Conservation (phyloP, 192 early-diverging fungal species). For the Umbelopsis vinacea region DNA sequence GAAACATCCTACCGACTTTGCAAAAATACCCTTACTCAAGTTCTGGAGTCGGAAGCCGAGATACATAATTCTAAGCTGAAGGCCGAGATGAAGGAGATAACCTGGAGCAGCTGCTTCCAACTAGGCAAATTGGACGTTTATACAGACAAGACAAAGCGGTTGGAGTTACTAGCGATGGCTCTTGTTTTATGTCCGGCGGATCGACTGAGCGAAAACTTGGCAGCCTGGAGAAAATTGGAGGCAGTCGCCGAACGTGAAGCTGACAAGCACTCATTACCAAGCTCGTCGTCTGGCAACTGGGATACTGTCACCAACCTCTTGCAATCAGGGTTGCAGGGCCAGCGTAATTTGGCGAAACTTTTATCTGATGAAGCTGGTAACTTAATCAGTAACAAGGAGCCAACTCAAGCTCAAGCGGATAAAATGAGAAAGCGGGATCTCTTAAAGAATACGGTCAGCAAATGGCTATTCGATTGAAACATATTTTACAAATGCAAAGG, state of each 20-base stretch:
- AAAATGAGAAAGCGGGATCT: conserved; percentile 45
- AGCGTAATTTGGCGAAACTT: conserved; percentile 31
- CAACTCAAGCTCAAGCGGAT: conserved; percentile 17
- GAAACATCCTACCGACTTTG: conserved; percentile 58
- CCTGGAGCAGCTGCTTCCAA: conserved; percentile 47
- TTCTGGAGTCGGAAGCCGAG: conserved; percentile 18
- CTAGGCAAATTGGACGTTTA: conserved; percentile 48
- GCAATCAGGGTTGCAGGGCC: conserved; percentile 28
- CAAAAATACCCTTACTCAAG: conserved; percentile 59
- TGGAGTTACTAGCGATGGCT: conserved; percentile 59
- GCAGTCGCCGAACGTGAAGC: conserved; percentile 1
- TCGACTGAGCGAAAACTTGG: conserved; percentile 43
- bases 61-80: conserved; percentile 14
- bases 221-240: conserved; percentile 50
- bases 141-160: conserved; percentile 46
- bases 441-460: conserved; percentile 43
- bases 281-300: not conserved
- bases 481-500: not conserved
- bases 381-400: not conserved
- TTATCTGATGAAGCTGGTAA: conserved; percentile 21
- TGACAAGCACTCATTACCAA: conserved; percentile 8
- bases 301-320: conserved; percentile 27
- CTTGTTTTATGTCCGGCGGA: conserved; percentile 57
- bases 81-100: conserved; percentile 34
- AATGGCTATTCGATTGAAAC: conserved; percentile 39